A percentile compares a stretch with the other conserved stretches of the same genome.
Evolutionary conservation across 225 moss, liverwort and hornwort species (phyloP).

Genomic region (Bryum argenteum): DNA sequence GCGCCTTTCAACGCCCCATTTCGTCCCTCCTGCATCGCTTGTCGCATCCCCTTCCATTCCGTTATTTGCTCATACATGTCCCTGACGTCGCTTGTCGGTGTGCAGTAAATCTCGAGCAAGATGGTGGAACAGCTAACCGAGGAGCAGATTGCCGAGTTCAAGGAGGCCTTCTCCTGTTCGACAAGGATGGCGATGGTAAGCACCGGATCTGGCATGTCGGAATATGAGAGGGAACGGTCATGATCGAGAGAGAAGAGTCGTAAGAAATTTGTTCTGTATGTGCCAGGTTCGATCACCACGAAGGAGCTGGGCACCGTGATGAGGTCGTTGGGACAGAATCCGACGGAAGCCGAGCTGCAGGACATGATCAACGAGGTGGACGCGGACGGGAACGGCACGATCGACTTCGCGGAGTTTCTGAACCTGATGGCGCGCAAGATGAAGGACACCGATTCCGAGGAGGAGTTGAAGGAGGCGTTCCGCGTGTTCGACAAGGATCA

Average conservation of each 20-base stretch:
- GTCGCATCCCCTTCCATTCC: neutral
- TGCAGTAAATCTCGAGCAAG: slow-evolving; percentile 42
- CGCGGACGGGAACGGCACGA: slow-evolving; percentile 66
- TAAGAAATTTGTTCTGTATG: too few species aligned
- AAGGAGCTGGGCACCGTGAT: slow-evolving; percentile 70
- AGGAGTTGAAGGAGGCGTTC: slow-evolving; percentile 70
- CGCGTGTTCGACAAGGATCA: slow-evolving; percentile 74
- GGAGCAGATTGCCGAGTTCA: slow-evolving; percentile 91
- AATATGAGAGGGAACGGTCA: too few species aligned
- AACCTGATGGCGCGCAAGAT: slow-evolving; percentile 63
- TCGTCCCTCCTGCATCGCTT: neutral
- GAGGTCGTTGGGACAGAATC: slow-evolving; percentile 65
- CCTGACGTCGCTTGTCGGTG: neutral
- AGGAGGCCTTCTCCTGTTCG: slow-evolving; percentile 92
- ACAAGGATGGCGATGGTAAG: slow-evolving; percentile 90
- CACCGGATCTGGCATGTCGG: too few species aligned
- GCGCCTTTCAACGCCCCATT: neutral
- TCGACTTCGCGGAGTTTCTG: slow-evolving; percentile 67
- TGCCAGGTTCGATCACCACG: slow-evolving; percentile 57
- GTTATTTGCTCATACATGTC: too few species aligned
- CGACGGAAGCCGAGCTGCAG: slow-evolving; percentile 64
- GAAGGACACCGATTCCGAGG: slow-evolving; percentile 68
- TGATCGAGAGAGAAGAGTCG: too few species aligned
- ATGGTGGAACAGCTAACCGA: slow-evolving; percentile 92
- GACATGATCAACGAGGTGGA: slow-evolving; percentile 75